Evolutionary conservation across 805 yeast genomes (phyloP).

Genomic region (Ogataea pini): DNA sequence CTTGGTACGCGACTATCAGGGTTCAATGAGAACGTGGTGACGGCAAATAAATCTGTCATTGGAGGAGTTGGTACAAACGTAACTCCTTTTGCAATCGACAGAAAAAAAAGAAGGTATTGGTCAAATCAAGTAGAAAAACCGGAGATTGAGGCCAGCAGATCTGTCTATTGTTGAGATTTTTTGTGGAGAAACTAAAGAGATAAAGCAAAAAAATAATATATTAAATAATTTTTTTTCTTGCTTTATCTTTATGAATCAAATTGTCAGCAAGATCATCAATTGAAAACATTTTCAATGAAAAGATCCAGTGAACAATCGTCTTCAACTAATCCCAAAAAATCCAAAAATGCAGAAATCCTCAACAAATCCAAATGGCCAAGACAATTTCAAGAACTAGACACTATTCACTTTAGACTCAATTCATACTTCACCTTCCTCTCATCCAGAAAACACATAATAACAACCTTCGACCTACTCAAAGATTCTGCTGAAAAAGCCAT

Average conservation of each 20-base stretch:
- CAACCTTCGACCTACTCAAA: slow-evolving; percentile 55
- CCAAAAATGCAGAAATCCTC: background rate
- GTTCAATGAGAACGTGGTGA: slow-evolving; percentile 23
- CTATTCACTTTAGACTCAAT: slow-evolving; percentile 52
- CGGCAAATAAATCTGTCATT: slow-evolving; percentile 13
- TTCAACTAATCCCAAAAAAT: slow-evolving; percentile 3
- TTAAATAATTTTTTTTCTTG: background rate
- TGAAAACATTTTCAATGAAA: background rate
- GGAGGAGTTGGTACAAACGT: background rate
- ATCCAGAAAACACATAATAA: slow-evolving; percentile 58
- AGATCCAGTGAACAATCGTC: slow-evolving; percentile 5
- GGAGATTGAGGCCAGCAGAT: too few species aligned
- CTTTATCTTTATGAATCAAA: too few species aligned
- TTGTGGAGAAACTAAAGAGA: background rate
- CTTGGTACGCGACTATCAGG: slow-evolving; percentile 18
- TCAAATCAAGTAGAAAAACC: too few species aligned
- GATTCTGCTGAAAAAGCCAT: slow-evolving; percentile 53
- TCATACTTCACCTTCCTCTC: slow-evolving; percentile 64
- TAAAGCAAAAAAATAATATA: background rate
- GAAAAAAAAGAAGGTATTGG: background rate
- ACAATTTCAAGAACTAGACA: slow-evolving; percentile 42
- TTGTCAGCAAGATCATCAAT: too few species aligned
- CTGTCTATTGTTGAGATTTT: background rate
- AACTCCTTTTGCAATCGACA: too few species aligned
- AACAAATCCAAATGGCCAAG: slow-evolving; percentile 27